Base-by-base conservation (phyloP, 1,284 basidiomycete species). In the Puccinia polysora region DNA sequence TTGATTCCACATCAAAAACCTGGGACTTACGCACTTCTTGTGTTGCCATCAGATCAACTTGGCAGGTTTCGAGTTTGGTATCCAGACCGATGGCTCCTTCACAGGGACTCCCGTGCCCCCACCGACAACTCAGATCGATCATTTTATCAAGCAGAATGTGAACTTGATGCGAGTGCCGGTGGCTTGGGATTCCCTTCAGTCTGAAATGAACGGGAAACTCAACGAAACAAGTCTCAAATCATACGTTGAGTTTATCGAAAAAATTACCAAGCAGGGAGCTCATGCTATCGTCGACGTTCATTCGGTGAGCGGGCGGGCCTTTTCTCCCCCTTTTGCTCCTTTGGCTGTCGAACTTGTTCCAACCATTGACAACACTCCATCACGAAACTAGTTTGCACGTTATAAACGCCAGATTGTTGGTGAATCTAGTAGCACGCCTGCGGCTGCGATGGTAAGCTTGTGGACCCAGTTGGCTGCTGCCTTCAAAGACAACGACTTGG, bases 11-110 rank as follows among this genome's bases (percentile, higher is more conserved):
- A 60, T 25, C 14, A 28, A 1, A 34, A 18, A 23, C 34, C 1
- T 30, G 1, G 36, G 15, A 18, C 25, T 8, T 4, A 25, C 18
- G 20, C 2, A 18, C 15, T 40, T 20, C 43, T 45, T 4, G 38
- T 45, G 25, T 28, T 18, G 2, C 15, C 32, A 59, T 43, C 12
- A 64, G 62, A 50, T 64, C 30, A 69, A 69, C 56, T 36, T 69
- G 18, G 30, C 67, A 34, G 67, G 67, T 30, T 50, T 59, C n/a
- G 67, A 69, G 3, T 69, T 69, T 28, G 67, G 67, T 2, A 34
- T 23, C 2, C 38, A 58, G 28, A 49, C 12, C n/a, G 23, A 59
- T 40, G 67, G 67, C 1, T 10, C 5, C 3, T 43, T 59, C 30
- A 34, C 4, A 15, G 6, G 8, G 1, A n/a, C 56, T 28, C n/a